Base-by-base conservation (phyloP, 2,329 filamentous ascomycete species). In the Ramularia endophylla region DNA sequence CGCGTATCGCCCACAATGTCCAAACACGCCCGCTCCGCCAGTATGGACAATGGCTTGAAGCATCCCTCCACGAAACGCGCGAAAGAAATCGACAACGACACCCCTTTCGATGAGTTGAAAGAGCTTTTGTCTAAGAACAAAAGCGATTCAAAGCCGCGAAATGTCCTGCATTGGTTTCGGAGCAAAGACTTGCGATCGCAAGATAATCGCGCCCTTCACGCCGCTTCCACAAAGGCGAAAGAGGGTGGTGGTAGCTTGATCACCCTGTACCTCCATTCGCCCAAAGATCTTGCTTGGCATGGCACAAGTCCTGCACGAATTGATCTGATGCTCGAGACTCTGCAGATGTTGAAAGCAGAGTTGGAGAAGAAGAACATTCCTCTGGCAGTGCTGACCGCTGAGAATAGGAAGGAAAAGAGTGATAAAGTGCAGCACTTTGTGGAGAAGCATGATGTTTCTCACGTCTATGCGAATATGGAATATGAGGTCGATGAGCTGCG, bases 401-500 rank as follows among this genome's bases (percentile, higher is more conserved):
- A 66, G 13, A 60, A 66, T 38, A 60, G 71, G 2, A 60, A 61
- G 18, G 59, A 67, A 15, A 70, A 71, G 38, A 64, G 68, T 0
- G 56, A 64, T 3, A 63, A 58, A 1, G 60, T 71, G 5, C 44
- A 67, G 15, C 52, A 68, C 1, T 72, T 73, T 46, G 53, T 71
- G 22, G 63, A 67, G 32, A 60, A 69, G 8, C 61, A 71, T 30
- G 56, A 65, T 16, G 53, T 72, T 9, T 69, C 65, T 1, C 69
- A 74, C 36, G 59, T 74, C 1, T 74, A 65, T 46, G 68, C 66
- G 12, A 73, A 74, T 38, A 78, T 88, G 46, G 88, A 95, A 60
- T 95, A 94, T 55, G 89, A 95, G 62, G 86, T 94, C 0, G 89
- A 95, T 58, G 89, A 95, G 64, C 65, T 95, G 41, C 72, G 88